Conservation (phyloP, 495 filamentous ascomycete species). For the Oidiodendron maius region DNA sequence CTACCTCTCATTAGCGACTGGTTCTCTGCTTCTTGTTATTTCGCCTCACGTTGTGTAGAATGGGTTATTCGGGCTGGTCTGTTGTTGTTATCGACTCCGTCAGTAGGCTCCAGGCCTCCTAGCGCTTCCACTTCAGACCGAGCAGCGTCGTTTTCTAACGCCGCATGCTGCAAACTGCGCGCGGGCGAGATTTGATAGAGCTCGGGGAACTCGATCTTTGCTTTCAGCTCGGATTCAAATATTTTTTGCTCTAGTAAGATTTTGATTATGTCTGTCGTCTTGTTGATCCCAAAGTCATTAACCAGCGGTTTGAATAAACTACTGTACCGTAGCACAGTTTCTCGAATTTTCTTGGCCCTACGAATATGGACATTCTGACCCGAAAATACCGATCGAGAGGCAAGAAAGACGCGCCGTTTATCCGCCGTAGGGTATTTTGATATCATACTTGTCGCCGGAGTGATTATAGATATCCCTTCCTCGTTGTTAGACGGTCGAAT, state of each 20-base stretch:
- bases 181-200: constrained; percentile 23
- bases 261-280: constrained; percentile 25
- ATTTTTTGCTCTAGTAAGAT: constrained; percentile 22
- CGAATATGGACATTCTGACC: constrained; percentile 25
- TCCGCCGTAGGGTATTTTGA: constrained; percentile 10
- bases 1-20: no score
- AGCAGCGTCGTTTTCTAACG: constrained; percentile 23
- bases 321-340: constrained; percentile 17
- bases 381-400: constrained; percentile 27
- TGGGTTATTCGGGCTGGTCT: no score
- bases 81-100: no score
- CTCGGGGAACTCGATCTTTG: constrained; percentile 30
- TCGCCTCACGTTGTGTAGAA: no score
- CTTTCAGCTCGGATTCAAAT: constrained; percentile 28
- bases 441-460: no score
- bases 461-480: no score
- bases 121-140: constrained; percentile 24
- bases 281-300: constrained; percentile 22
- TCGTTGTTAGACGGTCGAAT: no score
- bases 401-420: constrained; percentile 25
- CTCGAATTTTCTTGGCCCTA: constrained; percentile 26
- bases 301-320: constrained; percentile 22
- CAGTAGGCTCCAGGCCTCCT: no score
- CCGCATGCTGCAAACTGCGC: constrained; percentile 22
- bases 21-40: no score